Base-by-base conservation (phyloP, 108 stramenopile genomes). In the Aurantiochytrium sp. region DNA sequence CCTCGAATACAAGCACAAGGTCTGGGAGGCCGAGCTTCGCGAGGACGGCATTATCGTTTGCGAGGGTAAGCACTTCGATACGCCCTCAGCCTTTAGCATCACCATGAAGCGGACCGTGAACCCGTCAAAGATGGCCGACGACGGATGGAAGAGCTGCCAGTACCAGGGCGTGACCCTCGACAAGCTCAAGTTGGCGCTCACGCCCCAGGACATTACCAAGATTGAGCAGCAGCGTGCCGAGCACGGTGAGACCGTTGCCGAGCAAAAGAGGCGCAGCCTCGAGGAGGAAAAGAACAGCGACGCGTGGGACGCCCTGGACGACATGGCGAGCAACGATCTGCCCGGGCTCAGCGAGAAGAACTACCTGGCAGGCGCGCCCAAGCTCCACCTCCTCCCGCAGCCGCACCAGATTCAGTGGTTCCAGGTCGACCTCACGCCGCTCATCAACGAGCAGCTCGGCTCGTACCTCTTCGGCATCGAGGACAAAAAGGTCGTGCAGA, bases 41-140 rank as follows among this genome's bases (percentile, higher is more conserved):
- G 39, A 41, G 12, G 73, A 81, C 45, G 73, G 73, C 15, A 41
- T 12, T 12, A 81, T 81, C 73, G 73, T 39, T 37, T 48, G 45
- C 24, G 73, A 81, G n/a, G 73, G 73, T 1, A 48, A 48, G 12
- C 45, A 48, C 30, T 81, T 81, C 32, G 73, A 81, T 42, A 81
- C 73, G 6, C 73, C 73, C 6, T 81, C 73, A 6, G 73, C 73
- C 12, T 81, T 81, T 1, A 81, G 73, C 2, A 81, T 81, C 24
- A 81, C 73, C 21, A 48, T 81, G 73, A 81, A 81, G 39, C 39
- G 73, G 0, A 81, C 12, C 27, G 73, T 81, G 8, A 81, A 81
- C 24, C 73, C 73, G 39, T 81, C 73, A 6, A 81, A 81, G 30
- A 81, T 81, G 73, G 73, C 73, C 45, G 73, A 81, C 32, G 73